Percentiles rank a stretch among this genome's conserved stretches.
These are phyloP conservation scores for Pouteria campechiana DNA, from an alignment of 179 eudicot genomes.

Conservation along the genomic window DNA sequence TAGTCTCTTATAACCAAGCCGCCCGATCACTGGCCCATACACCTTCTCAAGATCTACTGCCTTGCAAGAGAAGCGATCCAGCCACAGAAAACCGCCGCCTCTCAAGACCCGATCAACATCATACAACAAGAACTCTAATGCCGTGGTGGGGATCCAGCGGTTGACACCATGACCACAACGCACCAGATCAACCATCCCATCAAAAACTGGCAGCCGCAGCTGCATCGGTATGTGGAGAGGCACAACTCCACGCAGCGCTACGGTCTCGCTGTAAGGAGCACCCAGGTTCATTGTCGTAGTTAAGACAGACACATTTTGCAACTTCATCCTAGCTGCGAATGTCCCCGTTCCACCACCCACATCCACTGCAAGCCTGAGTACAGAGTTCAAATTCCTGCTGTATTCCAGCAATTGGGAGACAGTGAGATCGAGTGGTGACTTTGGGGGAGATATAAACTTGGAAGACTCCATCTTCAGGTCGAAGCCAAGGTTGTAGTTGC, in stretches of 20 bases:
- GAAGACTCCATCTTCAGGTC: conserved; percentile 30
- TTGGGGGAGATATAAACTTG: conserved; percentile 30
- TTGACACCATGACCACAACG: conserved; percentile 70
- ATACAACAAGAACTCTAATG: conserved; percentile 64
- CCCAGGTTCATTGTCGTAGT: conserved; percentile 80
- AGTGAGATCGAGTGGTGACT: conserved; percentile 70
- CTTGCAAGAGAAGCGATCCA: conserved; percentile 77
- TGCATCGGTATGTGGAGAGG: conserved; percentile 77
- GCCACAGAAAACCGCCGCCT: conserved; percentile 74
- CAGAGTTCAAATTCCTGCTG: conserved; percentile 17
- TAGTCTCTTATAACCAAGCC: conserved; percentile 73
- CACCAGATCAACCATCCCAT: conserved; percentile 74
- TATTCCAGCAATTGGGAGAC: conserved; percentile 38
- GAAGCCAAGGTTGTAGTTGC: conserved; percentile 46
- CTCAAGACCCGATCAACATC: conserved; percentile 89
- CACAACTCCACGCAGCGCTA: conserved; percentile 56
- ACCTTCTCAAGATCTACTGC: conserved; percentile 65
- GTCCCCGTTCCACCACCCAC: conserved; percentile 86
- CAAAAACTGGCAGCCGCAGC: conserved; percentile 79
- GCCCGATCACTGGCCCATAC: conserved; percentile 57
- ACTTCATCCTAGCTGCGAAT: conserved; percentile 66
- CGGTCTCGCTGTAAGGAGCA: conserved; percentile 64
- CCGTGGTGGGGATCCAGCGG: conserved; percentile 73
- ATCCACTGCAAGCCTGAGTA: conserved; percentile 52
- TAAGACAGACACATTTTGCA: conserved; percentile 47